Conservation (phyloP, 1,284 basidiomycete genomes). For the Mycosarcoma mackinlayi region DNA sequence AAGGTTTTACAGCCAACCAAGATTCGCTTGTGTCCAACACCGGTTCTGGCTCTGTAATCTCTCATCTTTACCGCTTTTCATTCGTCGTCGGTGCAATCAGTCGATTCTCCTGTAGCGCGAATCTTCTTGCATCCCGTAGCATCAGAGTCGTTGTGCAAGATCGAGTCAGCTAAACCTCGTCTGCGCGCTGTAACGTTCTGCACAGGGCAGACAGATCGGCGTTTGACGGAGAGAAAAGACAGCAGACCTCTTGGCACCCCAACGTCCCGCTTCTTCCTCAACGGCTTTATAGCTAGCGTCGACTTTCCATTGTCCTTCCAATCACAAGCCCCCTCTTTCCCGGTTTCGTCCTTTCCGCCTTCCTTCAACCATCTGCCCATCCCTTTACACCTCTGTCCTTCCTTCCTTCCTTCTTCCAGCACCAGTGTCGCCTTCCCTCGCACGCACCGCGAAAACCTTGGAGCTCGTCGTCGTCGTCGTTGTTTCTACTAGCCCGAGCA, state of each 20-base stretch:
- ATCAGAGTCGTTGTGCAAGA: no score
- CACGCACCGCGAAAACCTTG: no score
- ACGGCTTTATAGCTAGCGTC: neutral
- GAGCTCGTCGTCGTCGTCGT: slow-evolving; percentile 42
- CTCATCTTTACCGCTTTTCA: slow-evolving; percentile 36
- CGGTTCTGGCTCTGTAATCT: slow-evolving; percentile 4
- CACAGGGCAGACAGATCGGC: neutral
- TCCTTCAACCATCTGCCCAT: no score
- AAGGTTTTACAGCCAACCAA: no score
- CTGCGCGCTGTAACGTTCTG: no score
- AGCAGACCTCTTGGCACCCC: neutral
- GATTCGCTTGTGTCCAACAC: neutral
- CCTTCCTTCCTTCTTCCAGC: neutral
- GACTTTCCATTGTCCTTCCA: no score
- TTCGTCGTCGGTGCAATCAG: slow-evolving; percentile 24
- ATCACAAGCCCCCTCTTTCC: slow-evolving; percentile 70
- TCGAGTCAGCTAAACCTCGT: no score
- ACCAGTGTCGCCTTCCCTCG: no score
- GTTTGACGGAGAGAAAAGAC: neutral
- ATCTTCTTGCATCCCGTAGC: slow-evolving; percentile 4
- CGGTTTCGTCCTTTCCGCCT: slow-evolving; percentile 74
- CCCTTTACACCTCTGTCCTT: slow-evolving; percentile 31
- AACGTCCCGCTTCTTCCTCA: neutral
- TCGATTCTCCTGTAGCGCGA: no score
- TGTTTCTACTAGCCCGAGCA: neutral